Evolutionary conservation across 305 asterid genomes (phyloP), one percentile per base, ranked within the genome.

Genomic region (Rubia tinctorum): DNA sequence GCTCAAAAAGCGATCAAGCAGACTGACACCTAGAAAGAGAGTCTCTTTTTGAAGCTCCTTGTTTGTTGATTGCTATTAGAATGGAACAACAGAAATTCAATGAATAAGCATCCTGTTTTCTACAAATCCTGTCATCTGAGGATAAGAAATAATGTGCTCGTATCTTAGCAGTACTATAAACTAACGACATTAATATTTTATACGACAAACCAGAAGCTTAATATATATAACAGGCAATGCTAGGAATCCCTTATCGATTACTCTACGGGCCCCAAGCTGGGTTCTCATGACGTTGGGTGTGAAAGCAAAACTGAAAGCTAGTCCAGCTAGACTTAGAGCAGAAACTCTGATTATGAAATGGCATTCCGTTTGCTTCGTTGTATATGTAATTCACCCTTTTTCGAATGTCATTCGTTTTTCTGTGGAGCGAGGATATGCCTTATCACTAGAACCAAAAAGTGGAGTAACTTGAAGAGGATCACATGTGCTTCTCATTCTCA

Each of bases 41-140:
- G 98, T 94, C 85, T 90, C 98, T 85, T 75, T 87, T 78, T 88
- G 97, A 73, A 90, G 90, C 77, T 90, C 91, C 80, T 76, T 83
- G 73, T 74, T 84, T 49, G 85, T 80, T 42, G 96, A 87, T 82
- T 89, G 91, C 99, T 94, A 90, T 85, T 78, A 34, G 69, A 62
- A 69, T 72, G 73, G 76, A 75, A 65, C n/a, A n/a, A n/a, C 60
- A 74, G 66, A 73, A 20, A 78, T 40, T 66, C 3, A 71, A 42
- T 23, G 4, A 23, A 11, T 59, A 17, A 74, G 27, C 22, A 8
- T 17, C 70, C 17, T 65, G 12, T 17, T 37, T 34, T 14, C 14
- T 2, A 40, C 11, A 47, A 51, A 30, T 8, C 25, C 14, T 4
- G 22, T 62, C 20, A 25, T 25, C 7, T 7, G 8, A 61, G 51